Conservation (phyloP, 2,329 filamentous ascomycete genomes). For the Xylariaceae sp. region DNA sequence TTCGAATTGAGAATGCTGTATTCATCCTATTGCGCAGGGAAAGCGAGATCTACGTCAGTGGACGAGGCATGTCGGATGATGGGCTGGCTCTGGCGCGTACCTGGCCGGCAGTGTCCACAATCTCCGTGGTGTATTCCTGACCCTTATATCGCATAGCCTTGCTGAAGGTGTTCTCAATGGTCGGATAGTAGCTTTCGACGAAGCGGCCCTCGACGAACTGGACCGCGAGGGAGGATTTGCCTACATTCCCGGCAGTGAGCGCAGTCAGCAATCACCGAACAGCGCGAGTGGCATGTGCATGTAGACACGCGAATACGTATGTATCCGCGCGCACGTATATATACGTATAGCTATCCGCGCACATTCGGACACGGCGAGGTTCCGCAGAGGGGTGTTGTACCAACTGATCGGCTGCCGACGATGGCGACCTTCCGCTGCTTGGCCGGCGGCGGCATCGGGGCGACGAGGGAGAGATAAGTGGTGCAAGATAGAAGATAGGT, state of each 20-base stretch:
- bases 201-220: slow-evolving; percentile 98
- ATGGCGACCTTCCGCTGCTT: slow-evolving; percentile 82
- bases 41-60: slow-evolving; percentile 2
- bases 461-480: background rate
- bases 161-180: slow-evolving; percentile 98
- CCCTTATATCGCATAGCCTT: slow-evolving; percentile 90
- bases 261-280: slow-evolving; percentile 3
- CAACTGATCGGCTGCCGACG: slow-evolving; percentile 75
- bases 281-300: background rate
- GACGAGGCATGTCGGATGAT: background rate
- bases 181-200: slow-evolving; percentile 98
- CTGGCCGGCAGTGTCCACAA: slow-evolving; percentile 96
- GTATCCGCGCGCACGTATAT: too few species aligned
- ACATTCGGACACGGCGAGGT: background rate
- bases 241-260: slow-evolving; percentile 43
- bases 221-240: slow-evolving; percentile 95
- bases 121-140: slow-evolving; percentile 92
- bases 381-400: slow-evolving; percentile 45
- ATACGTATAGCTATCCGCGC: too few species aligned
- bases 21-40: slow-evolving; percentile 65
- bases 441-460: slow-evolving; percentile 57
- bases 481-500: background rate
- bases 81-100: slow-evolving; percentile 41
- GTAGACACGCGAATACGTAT: background rate
- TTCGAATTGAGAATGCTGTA: slow-evolving; percentile 98